Evolutionary conservation across 2,329 filamentous ascomycete genomes (phyloP), one percentile per base, ranked within the genome.

Genomic region (Bertia moriformis): DNA sequence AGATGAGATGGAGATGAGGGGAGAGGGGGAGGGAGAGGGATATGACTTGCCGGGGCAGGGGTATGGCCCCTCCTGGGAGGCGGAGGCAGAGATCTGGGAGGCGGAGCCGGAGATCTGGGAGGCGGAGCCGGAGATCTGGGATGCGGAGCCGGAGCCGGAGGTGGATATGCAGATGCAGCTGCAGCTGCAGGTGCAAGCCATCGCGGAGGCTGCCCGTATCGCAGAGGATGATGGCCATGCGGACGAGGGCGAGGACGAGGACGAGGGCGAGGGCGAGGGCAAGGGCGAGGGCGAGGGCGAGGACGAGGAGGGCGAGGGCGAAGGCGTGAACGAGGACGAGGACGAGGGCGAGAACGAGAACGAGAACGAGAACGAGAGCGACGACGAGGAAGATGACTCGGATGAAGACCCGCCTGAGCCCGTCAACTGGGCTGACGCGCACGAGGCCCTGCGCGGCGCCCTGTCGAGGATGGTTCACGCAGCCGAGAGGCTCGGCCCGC

Each of bases 391-490:
- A 7, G 22, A 27, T n/a, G 22, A 27, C 7, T 7, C 7, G 7
- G 22, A 27, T 10, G 22, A 27, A 7, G 22, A 27, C 22, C 7
- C 22, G 7, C 22, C n/a, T 27, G 22, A 27, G n/a, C 7, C 22
- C 22, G 44, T 73, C 15, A 70, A 67, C 47, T 71, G 66, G 63
- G 51, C 61, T 0, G 73, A 88, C 51, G 63, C 89, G 4, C 71
- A 83, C 39, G 79, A 88, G 58, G 76, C 84, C 44, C 66, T 89
- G 36, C 69, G 83, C 18, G 83, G 72, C 2, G 75, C 75, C 0
- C 61, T 89, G 46, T 61, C 70, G 40, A 69, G 72, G 37, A 59
- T 89, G 13, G 69, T 73, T 0, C 69, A 74, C 42, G 67, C 71
- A 3, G 73, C 67, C 5, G 67, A 75, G 43, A 66, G 62, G 40